Conservation (phyloP, 805 yeast genomes). For the Cyberlindnera mycetangii region DNA sequence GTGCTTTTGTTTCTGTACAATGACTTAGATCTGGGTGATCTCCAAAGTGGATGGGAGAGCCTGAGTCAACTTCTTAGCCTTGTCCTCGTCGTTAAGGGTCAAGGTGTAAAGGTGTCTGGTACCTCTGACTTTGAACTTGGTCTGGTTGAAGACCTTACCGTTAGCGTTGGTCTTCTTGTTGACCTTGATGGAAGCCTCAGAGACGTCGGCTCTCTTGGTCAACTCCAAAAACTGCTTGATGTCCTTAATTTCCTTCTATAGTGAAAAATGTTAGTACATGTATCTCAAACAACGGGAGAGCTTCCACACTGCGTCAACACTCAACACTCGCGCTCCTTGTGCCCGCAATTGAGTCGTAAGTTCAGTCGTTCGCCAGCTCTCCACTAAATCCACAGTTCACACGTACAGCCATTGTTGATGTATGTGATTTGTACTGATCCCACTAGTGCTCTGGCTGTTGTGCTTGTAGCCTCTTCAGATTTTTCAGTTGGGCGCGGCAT, state of each 20-base stretch:
- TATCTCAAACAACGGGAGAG: neutral
- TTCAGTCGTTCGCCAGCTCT: neutral
- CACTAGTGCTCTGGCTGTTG: too few relatives aligned
- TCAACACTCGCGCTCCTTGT: too few relatives aligned
- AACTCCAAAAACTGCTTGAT: conserved; percentile 96
- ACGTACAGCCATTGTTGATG: conserved; percentile 15
- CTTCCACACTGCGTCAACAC: conserved; percentile 5
- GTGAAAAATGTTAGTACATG: conserved; percentile 8
- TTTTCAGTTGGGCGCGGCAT: conserved; percentile 10
- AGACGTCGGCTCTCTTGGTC: conserved; percentile 94
- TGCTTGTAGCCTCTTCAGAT: conserved; percentile 10
- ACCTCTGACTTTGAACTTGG: conserved; percentile 99
- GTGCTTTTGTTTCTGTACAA: conserved; percentile 1
- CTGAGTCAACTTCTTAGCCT: conserved; percentile 97
- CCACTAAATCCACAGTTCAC: neutral
- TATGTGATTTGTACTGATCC: too few relatives aligned
- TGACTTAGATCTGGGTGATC: conserved; percentile 48
- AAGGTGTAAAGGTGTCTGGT: conserved; percentile 91
- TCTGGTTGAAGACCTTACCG: conserved; percentile 86
- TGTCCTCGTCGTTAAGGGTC: conserved; percentile 90
- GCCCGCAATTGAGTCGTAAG: neutral
- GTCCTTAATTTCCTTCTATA: conserved; percentile 76
- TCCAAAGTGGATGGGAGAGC: conserved; percentile 93
- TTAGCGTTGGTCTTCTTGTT: conserved; percentile 77
- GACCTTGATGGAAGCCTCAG: conserved; percentile 90